phyloP scores from a whole-genome alignment of 2,329 filamentous ascomycete species.

The Dactylellina drechsleri region DNA sequence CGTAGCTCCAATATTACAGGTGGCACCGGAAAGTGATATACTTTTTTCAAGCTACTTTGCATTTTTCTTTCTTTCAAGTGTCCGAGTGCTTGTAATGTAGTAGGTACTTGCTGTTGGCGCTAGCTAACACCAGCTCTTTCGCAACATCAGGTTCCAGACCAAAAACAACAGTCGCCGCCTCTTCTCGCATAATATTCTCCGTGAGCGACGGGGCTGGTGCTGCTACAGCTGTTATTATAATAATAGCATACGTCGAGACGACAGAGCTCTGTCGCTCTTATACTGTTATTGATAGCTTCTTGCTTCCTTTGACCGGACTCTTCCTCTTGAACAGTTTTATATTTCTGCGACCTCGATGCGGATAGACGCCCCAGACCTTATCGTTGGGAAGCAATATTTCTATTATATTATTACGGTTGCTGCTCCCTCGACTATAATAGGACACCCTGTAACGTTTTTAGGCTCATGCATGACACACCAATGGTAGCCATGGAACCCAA shows the following conservation, averaged over 20 bases:
- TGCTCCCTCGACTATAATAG: constrained; percentile 4
- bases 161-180: constrained; percentile 2
- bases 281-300: neutral
- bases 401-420: constrained; percentile 9
- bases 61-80: neutral
- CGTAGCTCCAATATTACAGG: neutral
- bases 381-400: constrained; percentile 4
- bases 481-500: constrained; percentile 31
- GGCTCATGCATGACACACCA: constrained; percentile 19
- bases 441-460: neutral
- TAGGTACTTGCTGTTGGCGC: constrained; percentile 2
- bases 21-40: no score
- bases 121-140: constrained; percentile 20
- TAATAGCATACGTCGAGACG: constrained; percentile 5
- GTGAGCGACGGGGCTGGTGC: constrained; percentile 7
- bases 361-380: constrained; percentile 5
- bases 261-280: neutral
- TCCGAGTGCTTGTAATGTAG: neutral
- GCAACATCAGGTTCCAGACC: constrained; percentile 13
- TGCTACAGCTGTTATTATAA: constrained; percentile 2
- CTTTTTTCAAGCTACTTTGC: neutral
- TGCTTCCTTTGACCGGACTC: neutral
- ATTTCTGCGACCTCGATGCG: constrained; percentile 32
- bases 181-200: constrained; percentile 5
- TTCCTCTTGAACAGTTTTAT: neutral